Evolutionary conservation across 352 stramenopile genomes (phyloP), one percentile per base, ranked within the genome.

Genomic region (Phytophthora vignae): DNA sequence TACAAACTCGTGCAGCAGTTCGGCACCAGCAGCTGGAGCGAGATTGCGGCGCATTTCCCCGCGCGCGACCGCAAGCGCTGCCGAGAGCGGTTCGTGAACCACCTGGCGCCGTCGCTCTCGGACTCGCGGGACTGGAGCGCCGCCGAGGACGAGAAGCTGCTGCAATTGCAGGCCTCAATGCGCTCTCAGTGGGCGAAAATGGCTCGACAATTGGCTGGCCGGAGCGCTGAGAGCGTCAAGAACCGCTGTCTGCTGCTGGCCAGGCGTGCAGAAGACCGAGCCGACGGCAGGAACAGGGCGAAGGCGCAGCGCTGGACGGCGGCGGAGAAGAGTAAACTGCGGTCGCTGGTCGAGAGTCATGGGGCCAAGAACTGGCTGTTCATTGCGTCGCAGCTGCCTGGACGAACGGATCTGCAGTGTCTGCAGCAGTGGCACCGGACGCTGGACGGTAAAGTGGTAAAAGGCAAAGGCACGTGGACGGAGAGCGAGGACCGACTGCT

Each of bases 341-440:
- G 46, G 0, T 17, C 62, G 17, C 58, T 90, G 0, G 85, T 93
- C 36, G 29, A 68, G 17, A 72, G 74, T 0, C 78, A 91, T 15
- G 85, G 85, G 2, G 71, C 83, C 5, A 80, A 71, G 49, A 89
- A 90, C 48, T 95, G 88, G 88, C 79, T 93, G 36, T 90, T 91
- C 36, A 81, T 95, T 42, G 86, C 86, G 15, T 93, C 86, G 17
- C 86, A 95, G 38, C 67, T 95, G 10, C 80, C 80, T 12, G 76
- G 80, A 33, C 74, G 86, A 5, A 94, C 88, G 0, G 88, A 95
- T 56, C 48, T 93, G 22, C 88, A 95, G 68, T 95, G 86, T 54
- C 74, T 89, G 22, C 88, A 95, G 66, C 88, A 95, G 54, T 95
- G 88, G 88, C 69, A 87, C 55, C 79, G 83, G 7, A 87, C 90